Conservation (phyloP, 108 stramenopile species). For the Thalassiosira profunda region DNA sequence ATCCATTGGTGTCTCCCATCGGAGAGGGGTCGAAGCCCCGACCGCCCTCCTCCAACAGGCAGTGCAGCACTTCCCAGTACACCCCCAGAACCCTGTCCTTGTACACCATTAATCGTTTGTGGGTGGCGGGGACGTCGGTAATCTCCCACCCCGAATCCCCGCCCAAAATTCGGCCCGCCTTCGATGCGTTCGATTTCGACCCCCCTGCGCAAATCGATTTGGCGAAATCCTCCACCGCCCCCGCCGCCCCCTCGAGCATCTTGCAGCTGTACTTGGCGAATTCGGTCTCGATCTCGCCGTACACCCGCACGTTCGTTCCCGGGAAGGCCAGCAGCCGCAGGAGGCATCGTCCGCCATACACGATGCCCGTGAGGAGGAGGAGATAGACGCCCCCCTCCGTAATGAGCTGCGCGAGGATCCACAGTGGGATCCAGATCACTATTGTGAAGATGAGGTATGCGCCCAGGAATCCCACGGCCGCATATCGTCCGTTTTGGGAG, state of each 20-base stretch:
- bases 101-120: constrained; percentile 66
- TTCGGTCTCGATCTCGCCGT: constrained; percentile 80
- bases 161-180: neutral
- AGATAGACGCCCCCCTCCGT: constrained; percentile 77
- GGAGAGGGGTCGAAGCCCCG: constrained; percentile 20
- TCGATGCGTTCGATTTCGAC: neutral
- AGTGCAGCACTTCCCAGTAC: constrained; percentile 66
- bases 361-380: constrained; percentile 15
- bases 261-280: constrained; percentile 83
- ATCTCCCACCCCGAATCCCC: constrained; percentile 2
- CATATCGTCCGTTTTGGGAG: constrained; percentile 50
- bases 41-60: constrained; percentile 51
- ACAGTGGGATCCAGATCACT: constrained; percentile 62
- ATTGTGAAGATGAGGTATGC: constrained; percentile 38
- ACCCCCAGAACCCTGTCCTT: constrained; percentile 77
- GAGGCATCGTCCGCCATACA: constrained; percentile 61
- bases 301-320: constrained; percentile 69
- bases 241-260: constrained; percentile 59
- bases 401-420: constrained; percentile 48
- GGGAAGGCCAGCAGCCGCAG: constrained; percentile 88
- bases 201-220: neutral
- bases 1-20: neutral
- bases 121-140: constrained; percentile 50
- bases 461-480: constrained; percentile 32
- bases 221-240: constrained; percentile 56